These are phyloP conservation scores for Luvunga scandens DNA, from an alignment of 345 rosid species.

Conservation along the genomic window DNA sequence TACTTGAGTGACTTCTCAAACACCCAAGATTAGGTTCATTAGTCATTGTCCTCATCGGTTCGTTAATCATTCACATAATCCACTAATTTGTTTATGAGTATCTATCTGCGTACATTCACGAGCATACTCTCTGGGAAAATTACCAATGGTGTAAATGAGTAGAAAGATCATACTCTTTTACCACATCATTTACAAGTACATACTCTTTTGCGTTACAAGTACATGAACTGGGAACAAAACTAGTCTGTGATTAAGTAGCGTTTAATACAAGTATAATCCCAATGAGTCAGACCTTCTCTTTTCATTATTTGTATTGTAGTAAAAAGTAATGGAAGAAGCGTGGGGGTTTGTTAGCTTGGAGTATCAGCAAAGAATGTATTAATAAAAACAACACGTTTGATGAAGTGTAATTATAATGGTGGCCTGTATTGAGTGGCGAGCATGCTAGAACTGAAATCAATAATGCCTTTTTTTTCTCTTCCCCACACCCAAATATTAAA, in stretches of 20 bases:
- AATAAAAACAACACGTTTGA: not conserved
- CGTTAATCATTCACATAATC: not conserved
- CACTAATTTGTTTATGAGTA: not conserved
- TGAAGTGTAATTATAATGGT: constrained; percentile 26
- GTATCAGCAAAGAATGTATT: constrained; percentile 33
- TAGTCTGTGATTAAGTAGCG: not conserved
- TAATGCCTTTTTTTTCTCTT: constrained; percentile 11
- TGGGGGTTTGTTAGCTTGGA: constrained; percentile 35
- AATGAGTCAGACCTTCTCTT: not conserved
- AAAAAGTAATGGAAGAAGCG: not conserved
- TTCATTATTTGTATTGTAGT: not conserved
- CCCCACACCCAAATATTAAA: constrained; percentile 19
- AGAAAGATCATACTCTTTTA: constrained; percentile 19
- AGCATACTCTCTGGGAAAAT: not conserved
- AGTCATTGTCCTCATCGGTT: not conserved
- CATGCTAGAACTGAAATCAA: constrained; percentile 22
- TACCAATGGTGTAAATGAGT: constrained; percentile 3
- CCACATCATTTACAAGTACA: constrained; percentile 4
- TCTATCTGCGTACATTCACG: not conserved
- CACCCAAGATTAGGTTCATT: not conserved
- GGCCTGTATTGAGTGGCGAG: not conserved
- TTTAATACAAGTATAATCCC: not conserved
- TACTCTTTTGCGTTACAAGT: not conserved
- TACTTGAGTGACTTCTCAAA: constrained; percentile 15
- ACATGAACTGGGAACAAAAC: not conserved